Evolutionary conservation across 306 rosid species (phyloP).

Genomic region (Glycine soja): DNA sequence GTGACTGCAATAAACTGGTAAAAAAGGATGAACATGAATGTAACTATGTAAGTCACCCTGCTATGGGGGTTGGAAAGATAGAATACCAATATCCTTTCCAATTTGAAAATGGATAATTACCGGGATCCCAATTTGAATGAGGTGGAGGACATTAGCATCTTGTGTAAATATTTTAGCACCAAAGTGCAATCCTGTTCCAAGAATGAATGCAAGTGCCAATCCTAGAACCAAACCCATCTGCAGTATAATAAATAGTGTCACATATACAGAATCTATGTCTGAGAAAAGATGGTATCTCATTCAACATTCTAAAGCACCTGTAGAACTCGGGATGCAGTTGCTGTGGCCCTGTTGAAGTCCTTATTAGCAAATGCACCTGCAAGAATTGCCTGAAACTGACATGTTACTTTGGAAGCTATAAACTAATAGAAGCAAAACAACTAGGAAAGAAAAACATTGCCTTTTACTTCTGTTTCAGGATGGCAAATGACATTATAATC

Average conservation of each 20-base stretch:
- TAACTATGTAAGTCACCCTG: constrained; percentile 40
- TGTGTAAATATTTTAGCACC: constrained; percentile 82
- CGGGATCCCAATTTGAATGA: constrained; percentile 79
- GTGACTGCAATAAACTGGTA: constrained; percentile 90
- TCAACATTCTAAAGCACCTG: constrained; percentile 60
- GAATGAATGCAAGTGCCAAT: constrained; percentile 65
- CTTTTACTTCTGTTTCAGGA: constrained; percentile 9
- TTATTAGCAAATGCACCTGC: constrained; percentile 93
- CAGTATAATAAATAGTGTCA: constrained; percentile 40
- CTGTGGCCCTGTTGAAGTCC: constrained; percentile 73
- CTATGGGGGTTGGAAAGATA: constrained; percentile 9
- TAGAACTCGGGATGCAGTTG: constrained; percentile 79
- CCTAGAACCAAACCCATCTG: constrained; percentile 94
- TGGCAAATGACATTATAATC: neutral
- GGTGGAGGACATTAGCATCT: constrained; percentile 71
- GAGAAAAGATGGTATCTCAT: neutral
- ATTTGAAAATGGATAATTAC: constrained; percentile 57
- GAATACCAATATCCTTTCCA: constrained; percentile 7
- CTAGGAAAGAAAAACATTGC: neutral
- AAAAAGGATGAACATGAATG: constrained; percentile 39
- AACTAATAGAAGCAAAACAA: neutral
- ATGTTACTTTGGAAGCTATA: constrained; percentile 31
- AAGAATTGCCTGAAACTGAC: constrained; percentile 76
- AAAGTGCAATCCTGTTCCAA: constrained; percentile 77
- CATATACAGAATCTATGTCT: constrained; percentile 8